Evolutionary conservation across 228 moss, liverwort and hornwort genomes (phyloP), one percentile per base, ranked within the genome.

Genomic region (Sphagnum fallax): DNA sequence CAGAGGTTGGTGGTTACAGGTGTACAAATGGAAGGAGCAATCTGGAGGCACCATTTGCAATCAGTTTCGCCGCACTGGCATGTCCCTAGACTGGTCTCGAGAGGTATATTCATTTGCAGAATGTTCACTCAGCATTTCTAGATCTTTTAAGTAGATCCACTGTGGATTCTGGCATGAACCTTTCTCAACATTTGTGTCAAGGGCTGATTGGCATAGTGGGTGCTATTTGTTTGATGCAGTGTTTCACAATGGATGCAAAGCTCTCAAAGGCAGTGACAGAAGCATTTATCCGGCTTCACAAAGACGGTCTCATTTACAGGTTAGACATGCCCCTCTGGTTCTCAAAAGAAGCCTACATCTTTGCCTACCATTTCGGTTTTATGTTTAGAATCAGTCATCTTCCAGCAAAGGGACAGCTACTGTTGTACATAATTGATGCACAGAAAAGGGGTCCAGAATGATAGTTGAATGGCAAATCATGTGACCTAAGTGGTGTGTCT

Each of bases 1-100:
- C 63, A 8, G 16, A n/a, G 63, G 47, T 5, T n/a, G 63, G 8
- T 5, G 13, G 48, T 2, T 65, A 18, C 72, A 95, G 95, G 93
- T 97, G 57, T 76, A 85, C 85, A 90, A 91, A 60, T 98, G 93
- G 97, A 93, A 91, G 76, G 81, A 93, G 11, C 73, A 80, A 76
- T 90, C 83, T 60, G 93, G 90, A 61, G 97, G 93, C 5, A 85
- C 79, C 77, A 93, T 98, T 75, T 83, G 80, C 67, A 71, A 68
- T 62, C 97, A 98, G 67, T 78, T 82, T n/a, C 88, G 97, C 60
- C 81, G 90, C 62, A 80, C 91, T 64, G 97, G 97, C 73, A 84
- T 90, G 69, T 97, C 97, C 13, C 79, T 91, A 32, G 97, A 97
- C 67, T 97, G 97, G 97, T 93, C 97, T 77, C 84, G 97, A 79